These are phyloP conservation scores for Parathielavia appendiculata DNA, from an alignment of 495 filamentous ascomycete species.

Conservation along the genomic window DNA sequence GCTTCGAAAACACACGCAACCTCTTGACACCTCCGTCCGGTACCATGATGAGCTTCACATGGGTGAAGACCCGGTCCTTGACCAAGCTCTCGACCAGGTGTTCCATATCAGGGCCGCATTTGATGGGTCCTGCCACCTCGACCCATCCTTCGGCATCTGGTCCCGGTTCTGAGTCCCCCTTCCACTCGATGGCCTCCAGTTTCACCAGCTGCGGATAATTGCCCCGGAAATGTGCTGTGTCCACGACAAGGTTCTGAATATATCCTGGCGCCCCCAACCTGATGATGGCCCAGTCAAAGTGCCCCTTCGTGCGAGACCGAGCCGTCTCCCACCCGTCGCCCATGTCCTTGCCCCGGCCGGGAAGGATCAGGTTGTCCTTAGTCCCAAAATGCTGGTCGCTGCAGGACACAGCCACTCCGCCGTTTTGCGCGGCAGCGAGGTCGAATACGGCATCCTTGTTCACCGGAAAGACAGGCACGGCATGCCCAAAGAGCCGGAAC, in stretches of 20 bases:
- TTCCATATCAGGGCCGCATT: slow-evolving; percentile 75
- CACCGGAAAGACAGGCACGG: slow-evolving; percentile 64
- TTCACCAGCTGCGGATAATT: slow-evolving; percentile 80
- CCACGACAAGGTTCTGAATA: slow-evolving; percentile 68
- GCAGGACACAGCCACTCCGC: slow-evolving; percentile 67
- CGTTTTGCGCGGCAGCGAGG: slow-evolving; percentile 75
- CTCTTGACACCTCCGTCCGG: slow-evolving; percentile 91
- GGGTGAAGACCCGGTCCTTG: slow-evolving; percentile 59
- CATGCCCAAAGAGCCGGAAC: slow-evolving; percentile 75
- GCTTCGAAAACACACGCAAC: slow-evolving; percentile 71
- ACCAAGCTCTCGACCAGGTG: slow-evolving; percentile 59
- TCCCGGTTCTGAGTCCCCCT: slow-evolving; percentile 48
- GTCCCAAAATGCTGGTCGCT: slow-evolving; percentile 86
- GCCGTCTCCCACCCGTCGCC: slow-evolving; percentile 94
- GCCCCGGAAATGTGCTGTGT: slow-evolving; percentile 85
- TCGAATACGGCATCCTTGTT: slow-evolving; percentile 64
- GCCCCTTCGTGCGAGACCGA: slow-evolving; percentile 65
- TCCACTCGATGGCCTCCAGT: slow-evolving; percentile 59
- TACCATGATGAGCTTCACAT: slow-evolving; percentile 84
- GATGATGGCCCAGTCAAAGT: slow-evolving; percentile 83
- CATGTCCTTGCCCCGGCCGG: slow-evolving; percentile 85
- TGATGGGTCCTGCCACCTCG: slow-evolving; percentile 59
- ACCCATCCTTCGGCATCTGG: slow-evolving; percentile 64
- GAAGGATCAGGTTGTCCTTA: slow-evolving; percentile 76
- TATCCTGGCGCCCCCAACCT: slow-evolving; percentile 66